Evolutionary conservation across 768 basidiomycete genomes (phyloP).

Genomic region (Amylocystis lapponica): DNA sequence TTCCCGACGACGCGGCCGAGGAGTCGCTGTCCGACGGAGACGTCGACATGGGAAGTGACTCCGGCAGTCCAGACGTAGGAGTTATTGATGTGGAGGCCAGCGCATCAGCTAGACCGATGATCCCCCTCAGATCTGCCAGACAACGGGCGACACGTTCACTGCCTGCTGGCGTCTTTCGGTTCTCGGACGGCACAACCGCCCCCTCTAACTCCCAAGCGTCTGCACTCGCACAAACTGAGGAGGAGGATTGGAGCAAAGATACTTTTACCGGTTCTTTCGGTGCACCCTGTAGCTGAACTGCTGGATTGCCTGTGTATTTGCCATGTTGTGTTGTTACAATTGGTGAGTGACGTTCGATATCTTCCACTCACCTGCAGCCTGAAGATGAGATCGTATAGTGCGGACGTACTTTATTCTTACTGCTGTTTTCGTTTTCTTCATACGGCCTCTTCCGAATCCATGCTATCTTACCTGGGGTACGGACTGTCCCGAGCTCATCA

Average conservation of each 20-base stretch:
- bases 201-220: background rate
- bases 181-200: constrained; percentile 4
- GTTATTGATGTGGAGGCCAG: too few species aligned
- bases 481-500: too few species aligned
- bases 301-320: too few species aligned
- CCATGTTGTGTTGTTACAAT: too few species aligned
- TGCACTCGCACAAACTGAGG: constrained; percentile 3
- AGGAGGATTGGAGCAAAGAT: constrained; percentile 15
- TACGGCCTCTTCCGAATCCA: too few species aligned
- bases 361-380: background rate
- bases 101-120: too few species aligned
- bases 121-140: constrained; percentile 8
- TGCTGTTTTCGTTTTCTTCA: background rate
- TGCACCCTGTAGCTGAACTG: background rate
- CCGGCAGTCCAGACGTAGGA: background rate
- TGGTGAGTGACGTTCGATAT: too few species aligned
- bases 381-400: too few species aligned
- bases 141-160: constrained; percentile 10
- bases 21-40: constrained; percentile 6
- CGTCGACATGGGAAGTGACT: constrained; percentile 7
- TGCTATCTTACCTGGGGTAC: too few species aligned
- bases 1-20: constrained; percentile 6
- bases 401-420: background rate
- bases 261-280: background rate
- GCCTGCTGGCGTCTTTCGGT: constrained; percentile 11